Conservation (phyloP, 75 land plant genomes). For the Larix kaempferi region DNA sequence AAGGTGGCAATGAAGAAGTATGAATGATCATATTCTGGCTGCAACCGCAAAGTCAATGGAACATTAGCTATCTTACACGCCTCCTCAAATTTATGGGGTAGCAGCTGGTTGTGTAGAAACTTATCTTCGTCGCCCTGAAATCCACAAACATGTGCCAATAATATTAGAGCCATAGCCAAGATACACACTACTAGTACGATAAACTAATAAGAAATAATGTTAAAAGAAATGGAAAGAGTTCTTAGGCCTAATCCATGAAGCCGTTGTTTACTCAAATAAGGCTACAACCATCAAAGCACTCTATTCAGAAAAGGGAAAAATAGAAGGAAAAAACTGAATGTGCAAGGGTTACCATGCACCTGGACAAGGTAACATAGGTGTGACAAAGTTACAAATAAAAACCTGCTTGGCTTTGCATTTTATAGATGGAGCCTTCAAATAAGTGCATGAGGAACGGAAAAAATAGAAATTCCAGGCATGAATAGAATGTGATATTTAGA, state of each 20-base stretch:
- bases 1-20: conserved; percentile 90
- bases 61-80: conserved; percentile 60
- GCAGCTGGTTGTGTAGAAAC: conserved; percentile 74
- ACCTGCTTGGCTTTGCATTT: too few relatives aligned
- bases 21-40: conserved; percentile 96
- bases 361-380: background rate
- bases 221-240: background rate
- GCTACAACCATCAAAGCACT: background rate
- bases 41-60: conserved; percentile 70
- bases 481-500: too few relatives aligned
- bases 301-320: background rate
- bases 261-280: background rate
- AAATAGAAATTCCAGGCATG: too few relatives aligned
- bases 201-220: background rate
- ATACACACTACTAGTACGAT: background rate
- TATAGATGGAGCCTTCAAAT: too few relatives aligned
- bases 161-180: too few relatives aligned
- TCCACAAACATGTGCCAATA: background rate
- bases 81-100: conserved; percentile 79
- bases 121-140: conserved; percentile 83
- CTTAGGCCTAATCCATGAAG: background rate
- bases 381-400: background rate
- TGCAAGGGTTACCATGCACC: background rate
- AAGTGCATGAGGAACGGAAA: too few relatives aligned
- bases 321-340: too few relatives aligned